Evolutionary conservation across 1,284 basidiomycete species (phyloP).

Genomic region (Austropuccinia psidii): DNA sequence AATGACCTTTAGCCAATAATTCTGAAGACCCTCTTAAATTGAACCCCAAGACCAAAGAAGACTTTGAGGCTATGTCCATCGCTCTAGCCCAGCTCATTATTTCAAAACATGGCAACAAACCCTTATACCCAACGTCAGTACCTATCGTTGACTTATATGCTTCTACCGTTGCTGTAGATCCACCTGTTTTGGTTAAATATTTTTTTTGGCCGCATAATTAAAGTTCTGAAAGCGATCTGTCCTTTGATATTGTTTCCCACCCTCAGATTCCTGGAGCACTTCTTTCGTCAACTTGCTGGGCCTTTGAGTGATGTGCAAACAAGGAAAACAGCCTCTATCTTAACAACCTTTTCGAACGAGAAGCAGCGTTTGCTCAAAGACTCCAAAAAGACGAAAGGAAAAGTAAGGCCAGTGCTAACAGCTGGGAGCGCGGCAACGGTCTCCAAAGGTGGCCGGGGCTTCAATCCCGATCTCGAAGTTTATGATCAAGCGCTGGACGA

Average conservation of each 20-base stretch:
- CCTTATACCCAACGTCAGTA: conserved; percentile 24
- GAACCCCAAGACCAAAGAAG: conserved; percentile 32
- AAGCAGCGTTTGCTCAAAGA: conserved; percentile 17
- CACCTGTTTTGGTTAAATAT: not conserved
- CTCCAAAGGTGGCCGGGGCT: conserved; percentile 16
- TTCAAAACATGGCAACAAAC: conserved; percentile 30
- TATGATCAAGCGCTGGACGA: conserved; percentile 35
- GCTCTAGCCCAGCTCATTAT: conserved; percentile 11
- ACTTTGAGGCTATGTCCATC: conserved; percentile 29
- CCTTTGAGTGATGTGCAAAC: conserved; percentile 29
- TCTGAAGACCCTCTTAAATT: conserved; percentile 28
- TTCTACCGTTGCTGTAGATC: too few relatives aligned
- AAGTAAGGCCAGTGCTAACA: conserved; percentile 10
- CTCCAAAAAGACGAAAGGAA: conserved; percentile 29
- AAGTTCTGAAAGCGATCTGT: not conserved
- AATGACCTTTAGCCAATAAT: not conserved
- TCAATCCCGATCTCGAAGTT: conserved; percentile 14
- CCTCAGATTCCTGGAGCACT: conserved; percentile 29
- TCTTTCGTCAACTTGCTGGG: conserved; percentile 6
- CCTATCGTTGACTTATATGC: too few relatives aligned
- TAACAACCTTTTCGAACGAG: conserved; percentile 27
- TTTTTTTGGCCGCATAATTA: not conserved
- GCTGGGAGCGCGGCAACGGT: not conserved
- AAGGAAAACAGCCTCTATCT: conserved; percentile 18
- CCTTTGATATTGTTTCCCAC: not conserved